Base-by-base conservation (phyloP, 179 eudicot genomes). In the Silene coronaria region DNA sequence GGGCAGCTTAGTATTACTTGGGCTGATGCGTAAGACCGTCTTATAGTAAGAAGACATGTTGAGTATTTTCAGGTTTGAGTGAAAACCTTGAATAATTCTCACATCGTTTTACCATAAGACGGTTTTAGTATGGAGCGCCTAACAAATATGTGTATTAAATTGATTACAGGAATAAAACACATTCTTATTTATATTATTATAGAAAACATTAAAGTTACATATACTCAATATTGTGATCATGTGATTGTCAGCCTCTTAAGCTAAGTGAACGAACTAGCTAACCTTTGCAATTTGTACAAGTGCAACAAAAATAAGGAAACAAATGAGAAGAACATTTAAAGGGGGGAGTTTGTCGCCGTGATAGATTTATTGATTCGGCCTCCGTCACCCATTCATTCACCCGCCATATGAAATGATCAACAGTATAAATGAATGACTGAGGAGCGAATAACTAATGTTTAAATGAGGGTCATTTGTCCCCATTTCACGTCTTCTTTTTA, bases 1-100 rank as follows among this genome's bases (percentile, higher is more conserved):
- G 89, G 88, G 13, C 79, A 75, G 48, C 80, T 85, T 11, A 75
- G 75, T 28, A 70, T 91, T 66, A 85, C 87, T 21, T 90, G 96
- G 93, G 78, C 87, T 66, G 80, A 85, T 76, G 79, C 80, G 64
- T 81, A 67, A 70, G 48, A 60, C 48, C 14, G 14, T 42, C 48
- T 42, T 42, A 42, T 42, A 42, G 13, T 42, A 42, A 42, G 13
- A 42, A 42, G 13, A 42, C 14, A 42, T 11, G 48, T 11, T 36
- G 11, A 36, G 45, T 34, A 36, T 36, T 36, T 36, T 7, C 11
- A 36, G 45, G 45, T 36, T 36, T 36, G 11, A 36, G 45, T 8
- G 45, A 38, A 9, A 11, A 42, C 48, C 13, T 42, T 2, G 0
- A 42, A 42, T 42, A 42, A 42, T 42, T 42, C 14, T 42, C 48